Evolutionary conservation across 345 rosid genomes (phyloP), one percentile per base, ranked within the genome.

Genomic region (Bruguiera sexangula): DNA sequence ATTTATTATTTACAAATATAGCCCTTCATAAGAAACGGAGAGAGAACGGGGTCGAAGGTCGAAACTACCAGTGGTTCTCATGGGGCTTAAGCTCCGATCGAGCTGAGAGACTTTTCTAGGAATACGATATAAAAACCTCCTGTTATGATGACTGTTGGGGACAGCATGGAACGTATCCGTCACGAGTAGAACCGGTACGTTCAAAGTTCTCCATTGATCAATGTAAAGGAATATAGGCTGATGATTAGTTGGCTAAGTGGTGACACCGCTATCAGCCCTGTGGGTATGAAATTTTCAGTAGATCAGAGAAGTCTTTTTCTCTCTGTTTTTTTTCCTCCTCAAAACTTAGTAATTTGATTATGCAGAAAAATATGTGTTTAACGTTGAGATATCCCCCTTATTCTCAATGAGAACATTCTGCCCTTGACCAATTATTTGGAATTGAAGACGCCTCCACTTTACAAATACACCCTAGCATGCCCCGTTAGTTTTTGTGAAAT

Each of bases 81-180:
- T 71, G 79, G 76, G 66, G 82, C 74, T 69, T 8, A 65, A 71
- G 75, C 69, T 73, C 76, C 71, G 79, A 53, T 8, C 57, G 48
- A 69, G 73, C 81, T 52, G 34, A 67, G 50, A 54, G 46, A 31
- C 22, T 15, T 13, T 0, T 13, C 29, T 39, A 18, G 22, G 0
- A 34, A 34, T 34, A 34, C 9, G 37, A 39, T 18, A 69, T 51
- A 62, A 48, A 37, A 57, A 51, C 67, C 18, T 6, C 21, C 60
- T 9, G 65, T 61, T 65, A 79, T 79, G 10, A 82, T 82, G 81
- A 70, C 59, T 24, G 34, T 27, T 43, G 64, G 66, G 20, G 70
- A 73, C 69, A 78, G 82, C 65, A 60, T 57, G 55, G 80, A 84
- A 74, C 85, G 82, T 73, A 78, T 66, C 56, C 57, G 82, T 78